Base-by-base conservation (phyloP, 2,329 filamentous ascomycete genomes). In the Fusarium napiforme region DNA sequence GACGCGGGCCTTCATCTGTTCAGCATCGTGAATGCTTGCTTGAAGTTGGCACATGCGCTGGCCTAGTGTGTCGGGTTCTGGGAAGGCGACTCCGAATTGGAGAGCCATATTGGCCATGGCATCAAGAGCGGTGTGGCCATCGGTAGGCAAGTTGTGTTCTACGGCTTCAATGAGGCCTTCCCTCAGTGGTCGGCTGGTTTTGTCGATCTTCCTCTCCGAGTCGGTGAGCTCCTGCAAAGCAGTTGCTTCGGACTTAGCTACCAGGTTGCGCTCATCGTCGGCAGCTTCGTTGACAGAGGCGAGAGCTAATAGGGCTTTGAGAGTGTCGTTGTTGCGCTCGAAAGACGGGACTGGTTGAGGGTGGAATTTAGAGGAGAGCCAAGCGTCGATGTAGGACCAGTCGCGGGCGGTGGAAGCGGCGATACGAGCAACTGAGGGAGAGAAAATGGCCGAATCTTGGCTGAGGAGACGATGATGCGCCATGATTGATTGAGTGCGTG, bases 321-420 rank as follows among this genome's bases (percentile, higher is more conserved):
- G 86, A 0, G 95, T 98, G 50, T 96, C 93, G 36, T 92, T 87
- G 79, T 96, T 98, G 77, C 94, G 92, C 83, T 98, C 96, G 81
- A 97, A 97, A 2, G 86, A 80, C 0, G 94, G 95, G 1, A 92
- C 84, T 0, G 87, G 80, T 50, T 88, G 89, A 36, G 89, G 88
- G 49, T 87, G 86, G 75, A 93, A 93, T 78, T 93, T 93, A 67
- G 89, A 87, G 50, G 87, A 86, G 16, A 98, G 89, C 95, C 96
- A 98, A 76, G 86, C 86, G 82, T 97, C 94, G 75, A 98, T 89
- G 74, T 93, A 94, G 62, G 91, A 92, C 96, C 96, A 98, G 83
- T 98, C 95, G 79, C 96, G 95, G 52, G 94, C 93, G 71, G 93
- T 91, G 18, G 93, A 93, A 71, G 93, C 93, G 75, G 94, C 93